Percentiles rank a stretch among this genome's conserved stretches.
phyloP scores from a whole-genome alignment of 75 land plant species.

The Cryptomeria japonica region DNA sequence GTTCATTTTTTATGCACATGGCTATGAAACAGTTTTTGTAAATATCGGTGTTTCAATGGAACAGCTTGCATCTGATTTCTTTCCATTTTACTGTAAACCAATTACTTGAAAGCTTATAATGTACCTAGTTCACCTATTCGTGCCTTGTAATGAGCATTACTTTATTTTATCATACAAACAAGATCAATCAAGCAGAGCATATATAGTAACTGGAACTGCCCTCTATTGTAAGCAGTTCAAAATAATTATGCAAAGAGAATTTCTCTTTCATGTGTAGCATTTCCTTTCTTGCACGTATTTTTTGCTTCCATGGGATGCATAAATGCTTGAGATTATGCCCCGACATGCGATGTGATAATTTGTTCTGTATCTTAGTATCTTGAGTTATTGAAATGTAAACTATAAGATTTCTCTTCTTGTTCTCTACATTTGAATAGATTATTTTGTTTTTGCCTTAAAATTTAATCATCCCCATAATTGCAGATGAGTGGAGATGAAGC shows the following conservation, averaged over 20 bases:
- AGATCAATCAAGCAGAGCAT: not conserved
- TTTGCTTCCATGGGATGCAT: not conserved
- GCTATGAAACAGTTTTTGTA: not conserved
- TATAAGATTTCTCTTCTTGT: not conserved
- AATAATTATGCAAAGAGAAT: not conserved
- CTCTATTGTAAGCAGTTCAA: not conserved
- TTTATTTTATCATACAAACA: not conserved
- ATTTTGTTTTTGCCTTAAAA: not conserved
- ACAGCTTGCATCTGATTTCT: not conserved
- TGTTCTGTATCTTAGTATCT: not conserved
- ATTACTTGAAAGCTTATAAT: not conserved
- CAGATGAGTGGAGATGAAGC: constrained; percentile 2
- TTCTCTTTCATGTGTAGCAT: not conserved
- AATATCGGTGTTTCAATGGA: not conserved
- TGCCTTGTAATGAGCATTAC: not conserved
- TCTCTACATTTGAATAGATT: not conserved
- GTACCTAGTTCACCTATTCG: not conserved
- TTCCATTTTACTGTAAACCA: not conserved
- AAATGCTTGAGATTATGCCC: not conserved
- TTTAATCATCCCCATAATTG: not conserved
- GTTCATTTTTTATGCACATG: not conserved
- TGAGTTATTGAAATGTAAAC: not conserved
- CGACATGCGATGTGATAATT: not conserved
- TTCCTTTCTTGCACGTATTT: not conserved
- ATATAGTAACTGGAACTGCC: not conserved